phyloP scores from a whole-genome alignment of 441 rosid genomes.

The Flueggea neowawraea region DNA sequence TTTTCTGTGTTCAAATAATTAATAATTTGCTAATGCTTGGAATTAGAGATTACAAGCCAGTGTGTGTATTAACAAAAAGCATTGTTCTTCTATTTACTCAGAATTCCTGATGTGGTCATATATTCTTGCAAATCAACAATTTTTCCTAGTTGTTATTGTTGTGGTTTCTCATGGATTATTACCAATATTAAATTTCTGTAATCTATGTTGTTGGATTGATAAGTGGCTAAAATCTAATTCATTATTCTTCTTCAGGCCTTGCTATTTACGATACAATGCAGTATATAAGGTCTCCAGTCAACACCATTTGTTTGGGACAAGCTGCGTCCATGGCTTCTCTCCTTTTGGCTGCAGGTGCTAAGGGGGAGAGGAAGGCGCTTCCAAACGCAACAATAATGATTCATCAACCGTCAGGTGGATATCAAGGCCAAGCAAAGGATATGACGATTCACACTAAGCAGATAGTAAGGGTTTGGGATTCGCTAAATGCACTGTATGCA shows the following conservation, averaged over 20 bases:
- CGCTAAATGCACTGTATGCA: constrained; percentile 67
- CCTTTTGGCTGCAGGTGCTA: constrained; percentile 84
- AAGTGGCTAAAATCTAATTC: not conserved
- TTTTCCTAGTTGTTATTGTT: no score
- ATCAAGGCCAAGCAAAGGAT: constrained; percentile 95
- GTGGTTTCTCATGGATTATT: no score
- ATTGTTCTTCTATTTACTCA: no score
- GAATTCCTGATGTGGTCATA: no score
- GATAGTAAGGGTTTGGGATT: constrained; percentile 91
- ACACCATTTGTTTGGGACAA: constrained; percentile 93
- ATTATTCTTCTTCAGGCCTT: constrained; percentile 52
- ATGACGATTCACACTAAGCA: constrained; percentile 91
- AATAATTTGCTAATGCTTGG: no score
- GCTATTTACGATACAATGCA: constrained; percentile 98
- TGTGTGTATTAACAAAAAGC: no score
- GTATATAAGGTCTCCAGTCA: constrained; percentile 87
- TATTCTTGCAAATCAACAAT: no score
- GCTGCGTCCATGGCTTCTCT: constrained; percentile 99
- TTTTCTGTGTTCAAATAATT: no score
- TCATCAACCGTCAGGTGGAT: constrained; percentile 99
- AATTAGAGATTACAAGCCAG: no score
- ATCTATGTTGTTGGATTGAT: not conserved
- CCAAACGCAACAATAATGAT: constrained; percentile 95
- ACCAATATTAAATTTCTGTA: no score
- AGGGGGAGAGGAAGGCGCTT: constrained; percentile 90